These are phyloP conservation scores for Wickerhamomyces ciferrii DNA, from an alignment of 805 yeast genomes.

Conservation along the genomic window DNA sequence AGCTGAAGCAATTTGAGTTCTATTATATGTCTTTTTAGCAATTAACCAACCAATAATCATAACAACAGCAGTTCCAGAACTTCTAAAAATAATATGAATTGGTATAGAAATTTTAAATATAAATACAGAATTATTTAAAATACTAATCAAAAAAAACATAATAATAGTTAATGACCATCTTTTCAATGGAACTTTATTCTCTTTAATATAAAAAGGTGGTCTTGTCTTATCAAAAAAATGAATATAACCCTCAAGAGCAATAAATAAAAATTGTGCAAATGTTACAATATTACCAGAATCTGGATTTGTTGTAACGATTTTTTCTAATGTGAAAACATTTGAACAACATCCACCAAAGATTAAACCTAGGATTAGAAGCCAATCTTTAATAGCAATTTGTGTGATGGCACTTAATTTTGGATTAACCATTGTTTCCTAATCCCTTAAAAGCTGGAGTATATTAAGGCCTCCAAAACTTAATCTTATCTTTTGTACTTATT, in stretches of 20 bases:
- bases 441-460: no score
- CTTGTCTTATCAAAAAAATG: constrained; percentile 27
- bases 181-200: constrained; percentile 34
- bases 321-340: constrained; percentile 61
- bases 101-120: constrained; percentile 57
- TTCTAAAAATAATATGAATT: constrained; percentile 59
- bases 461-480: no score
- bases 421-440: neutral
- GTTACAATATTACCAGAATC: constrained; percentile 49
- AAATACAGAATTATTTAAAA: constrained; percentile 55
- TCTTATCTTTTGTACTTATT: no score
- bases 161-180: constrained; percentile 42
- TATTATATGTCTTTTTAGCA: constrained; percentile 40
- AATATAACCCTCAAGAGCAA: constrained; percentile 38
- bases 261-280: constrained; percentile 49
- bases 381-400: constrained; percentile 16
- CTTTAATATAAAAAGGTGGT: constrained; percentile 25
- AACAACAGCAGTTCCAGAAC: constrained; percentile 58
- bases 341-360: constrained; percentile 74
- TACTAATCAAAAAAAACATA: constrained; percentile 44
- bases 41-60: constrained; percentile 48
- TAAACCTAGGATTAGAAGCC: constrained; percentile 21
- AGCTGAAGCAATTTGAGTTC: constrained; percentile 44
- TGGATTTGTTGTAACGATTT: constrained; percentile 33
- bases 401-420: constrained; percentile 4